A percentile compares a stretch with the other conserved stretches of the same genome.
Evolutionary conservation across 805 yeast species (phyloP).

Genomic region (Wickerhamiella australiensis): DNA sequence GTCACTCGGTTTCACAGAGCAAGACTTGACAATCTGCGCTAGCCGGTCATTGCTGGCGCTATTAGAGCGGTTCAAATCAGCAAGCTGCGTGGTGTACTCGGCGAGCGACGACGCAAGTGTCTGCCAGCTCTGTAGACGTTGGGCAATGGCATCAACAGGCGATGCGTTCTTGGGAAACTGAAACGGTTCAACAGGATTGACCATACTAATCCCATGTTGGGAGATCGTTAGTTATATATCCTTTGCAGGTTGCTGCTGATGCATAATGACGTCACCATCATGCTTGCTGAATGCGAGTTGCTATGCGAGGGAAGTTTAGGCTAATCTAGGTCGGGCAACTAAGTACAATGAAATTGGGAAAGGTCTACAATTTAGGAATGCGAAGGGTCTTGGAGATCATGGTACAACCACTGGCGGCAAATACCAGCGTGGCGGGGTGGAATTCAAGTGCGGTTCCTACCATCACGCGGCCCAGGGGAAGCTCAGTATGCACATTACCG

Average conservation of each 20-base stretch:
- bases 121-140: constrained; percentile 77
- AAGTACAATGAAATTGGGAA: not conserved
- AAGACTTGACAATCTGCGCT: not conserved
- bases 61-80: constrained; percentile 44
- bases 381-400: constrained; percentile 84
- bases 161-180: constrained; percentile 44
- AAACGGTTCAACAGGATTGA: constrained; percentile 11
- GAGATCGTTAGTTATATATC: not conserved
- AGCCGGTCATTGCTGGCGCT: constrained; percentile 1
- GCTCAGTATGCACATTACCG: constrained; percentile 31
- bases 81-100: constrained; percentile 66
- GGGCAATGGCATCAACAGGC: constrained; percentile 78
- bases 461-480: constrained; percentile 58
- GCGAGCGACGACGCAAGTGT: constrained; percentile 60
- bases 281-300: constrained; percentile 1
- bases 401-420: constrained; percentile 72
- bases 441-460: constrained; percentile 51
- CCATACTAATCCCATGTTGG: not conserved
- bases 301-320: not conserved
- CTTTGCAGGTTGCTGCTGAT: not conserved
- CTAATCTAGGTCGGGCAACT: not conserved
- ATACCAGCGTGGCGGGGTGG: constrained; percentile 56
- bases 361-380: constrained; percentile 65
- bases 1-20: not conserved
- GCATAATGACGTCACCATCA: constrained; percentile 1